Percentiles rank a stretch among this genome's conserved stretches.
Evolutionary conservation across 176 grass and related monocot species (phyloP).

Genomic region (Ensete glaucum): DNA sequence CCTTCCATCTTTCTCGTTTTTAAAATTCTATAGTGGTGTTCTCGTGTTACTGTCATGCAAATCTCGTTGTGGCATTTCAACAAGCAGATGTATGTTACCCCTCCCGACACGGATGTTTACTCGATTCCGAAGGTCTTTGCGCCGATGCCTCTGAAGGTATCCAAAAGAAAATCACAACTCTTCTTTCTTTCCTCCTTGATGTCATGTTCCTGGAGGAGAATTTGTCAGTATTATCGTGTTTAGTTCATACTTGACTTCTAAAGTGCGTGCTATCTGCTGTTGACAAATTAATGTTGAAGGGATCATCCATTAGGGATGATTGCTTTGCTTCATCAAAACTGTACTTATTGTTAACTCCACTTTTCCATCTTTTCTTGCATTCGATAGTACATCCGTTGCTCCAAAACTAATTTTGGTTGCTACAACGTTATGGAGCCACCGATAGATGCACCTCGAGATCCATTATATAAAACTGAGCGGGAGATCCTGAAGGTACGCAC

Average conservation of each 20-base stretch:
- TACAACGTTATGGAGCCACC: slow-evolving; percentile 78
- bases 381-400: slow-evolving; percentile 52
- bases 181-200: neutral
- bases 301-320: neutral
- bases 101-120: slow-evolving; percentile 77
- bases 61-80: slow-evolving; percentile 19
- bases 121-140: slow-evolving; percentile 81
- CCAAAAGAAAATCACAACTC: neutral
- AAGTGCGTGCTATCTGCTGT: neutral
- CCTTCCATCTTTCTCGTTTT: neutral
- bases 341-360: neutral
- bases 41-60: neutral
- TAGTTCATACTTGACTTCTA: neutral
- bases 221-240: too few relatives aligned
- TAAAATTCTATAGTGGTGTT: too few relatives aligned
- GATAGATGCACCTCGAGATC: slow-evolving; percentile 31
- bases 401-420: slow-evolving; percentile 52
- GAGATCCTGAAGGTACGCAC: too few relatives aligned
- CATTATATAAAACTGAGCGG: slow-evolving; percentile 34
- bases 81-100: slow-evolving; percentile 91
- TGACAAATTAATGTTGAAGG: neutral
- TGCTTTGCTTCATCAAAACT: neutral
- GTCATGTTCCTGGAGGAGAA: too few relatives aligned
- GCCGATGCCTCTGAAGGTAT: slow-evolving; percentile 75
- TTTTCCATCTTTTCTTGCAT: slow-evolving; percentile 13